Evolutionary conservation across 2,329 filamentous ascomycete genomes (phyloP).

Genomic region (Colletotrichum tamarilloi): DNA sequence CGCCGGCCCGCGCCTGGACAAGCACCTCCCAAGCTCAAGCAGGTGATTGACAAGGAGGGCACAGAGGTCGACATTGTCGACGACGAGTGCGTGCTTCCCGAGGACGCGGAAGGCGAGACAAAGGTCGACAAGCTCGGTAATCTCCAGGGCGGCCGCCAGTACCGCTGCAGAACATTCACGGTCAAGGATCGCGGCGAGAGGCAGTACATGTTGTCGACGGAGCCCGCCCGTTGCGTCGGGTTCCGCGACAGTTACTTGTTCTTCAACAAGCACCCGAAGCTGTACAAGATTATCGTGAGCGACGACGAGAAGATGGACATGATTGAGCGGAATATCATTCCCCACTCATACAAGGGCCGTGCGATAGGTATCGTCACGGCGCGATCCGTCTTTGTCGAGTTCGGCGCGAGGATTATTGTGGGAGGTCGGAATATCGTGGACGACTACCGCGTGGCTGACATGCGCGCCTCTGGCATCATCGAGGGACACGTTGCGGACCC

Average conservation of each 20-base stretch:
- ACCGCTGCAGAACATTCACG: conserved; percentile 95
- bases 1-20: conserved; percentile 76
- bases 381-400: conserved; percentile 95
- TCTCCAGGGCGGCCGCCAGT: conserved; percentile 86
- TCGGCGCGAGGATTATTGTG: conserved; percentile 93
- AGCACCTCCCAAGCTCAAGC: conserved; percentile 80
- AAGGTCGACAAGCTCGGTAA: conserved; percentile 94
- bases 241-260: conserved; percentile 99
- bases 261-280: conserved; percentile 96
- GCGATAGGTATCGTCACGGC: conserved; percentile 97
- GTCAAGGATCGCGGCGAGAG: conserved; percentile 85
- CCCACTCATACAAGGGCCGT: conserved; percentile 97
- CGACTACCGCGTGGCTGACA: conserved; percentile 86
- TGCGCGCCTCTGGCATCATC: conserved; percentile 79
- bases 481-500: conserved; percentile 95
- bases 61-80: conserved; percentile 90
- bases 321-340: conserved; percentile 95
- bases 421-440: conserved; percentile 88
- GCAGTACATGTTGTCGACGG: conserved; percentile 98
- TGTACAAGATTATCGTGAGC: conserved; percentile 98
- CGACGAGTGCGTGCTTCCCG: conserved; percentile 90
- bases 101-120: conserved; percentile 87
- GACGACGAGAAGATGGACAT: conserved; percentile 97
- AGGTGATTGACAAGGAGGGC: conserved; percentile 93
- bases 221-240: conserved; percentile 94